A percentile compares a stretch with the other conserved stretches of the same genome.
Conservation (phyloP, 208 protist species). For the Leptomonas pyrrhocoris region DNA sequence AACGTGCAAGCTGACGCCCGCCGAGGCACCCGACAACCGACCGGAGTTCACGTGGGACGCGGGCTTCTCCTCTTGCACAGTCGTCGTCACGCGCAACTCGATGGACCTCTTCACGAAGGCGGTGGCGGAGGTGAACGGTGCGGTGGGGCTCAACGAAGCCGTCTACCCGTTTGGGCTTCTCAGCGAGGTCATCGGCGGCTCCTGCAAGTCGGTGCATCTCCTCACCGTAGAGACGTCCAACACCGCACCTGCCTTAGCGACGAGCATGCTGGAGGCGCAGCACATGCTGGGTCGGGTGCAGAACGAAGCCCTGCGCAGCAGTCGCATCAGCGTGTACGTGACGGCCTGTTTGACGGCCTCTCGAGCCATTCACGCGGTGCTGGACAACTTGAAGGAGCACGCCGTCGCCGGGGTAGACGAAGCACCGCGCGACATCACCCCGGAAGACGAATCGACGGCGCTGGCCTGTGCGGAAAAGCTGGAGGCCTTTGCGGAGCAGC, state of each 20-base stretch:
- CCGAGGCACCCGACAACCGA: slow-evolving; percentile 2
- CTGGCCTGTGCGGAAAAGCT: slow-evolving; percentile 12
- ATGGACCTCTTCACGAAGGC: slow-evolving; percentile 30
- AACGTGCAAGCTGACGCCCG: slow-evolving; percentile 6
- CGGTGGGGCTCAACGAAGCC: neutral
- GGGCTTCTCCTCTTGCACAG: slow-evolving; percentile 45
- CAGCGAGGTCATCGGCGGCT: slow-evolving; percentile 33
- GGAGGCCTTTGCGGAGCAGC: slow-evolving; percentile 31
- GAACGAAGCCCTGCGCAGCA: slow-evolving; percentile 22
- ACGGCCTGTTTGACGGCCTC: slow-evolving; percentile 19
- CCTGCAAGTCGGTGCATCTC: slow-evolving; percentile 33
- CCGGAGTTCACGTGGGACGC: slow-evolving; percentile 37
- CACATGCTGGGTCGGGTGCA: slow-evolving; percentile 22
- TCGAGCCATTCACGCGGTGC: neutral
- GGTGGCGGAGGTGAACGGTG: slow-evolving; percentile 23
- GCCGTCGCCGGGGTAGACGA: neutral
- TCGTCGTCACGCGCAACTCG: slow-evolving; percentile 37
- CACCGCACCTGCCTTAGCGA: slow-evolving; percentile 1
- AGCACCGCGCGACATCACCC: neutral
- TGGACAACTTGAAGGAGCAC: neutral
- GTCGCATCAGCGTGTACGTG: slow-evolving; percentile 30
- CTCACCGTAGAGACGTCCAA: slow-evolving; percentile 26
- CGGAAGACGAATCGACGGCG: slow-evolving; percentile 8
- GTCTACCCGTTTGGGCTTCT: slow-evolving; percentile 41
- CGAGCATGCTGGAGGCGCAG: slow-evolving; percentile 28